These are phyloP conservation scores for Gymnopilus dilepis DNA, from an alignment of 768 basidiomycete species.

Conservation along the genomic window DNA sequence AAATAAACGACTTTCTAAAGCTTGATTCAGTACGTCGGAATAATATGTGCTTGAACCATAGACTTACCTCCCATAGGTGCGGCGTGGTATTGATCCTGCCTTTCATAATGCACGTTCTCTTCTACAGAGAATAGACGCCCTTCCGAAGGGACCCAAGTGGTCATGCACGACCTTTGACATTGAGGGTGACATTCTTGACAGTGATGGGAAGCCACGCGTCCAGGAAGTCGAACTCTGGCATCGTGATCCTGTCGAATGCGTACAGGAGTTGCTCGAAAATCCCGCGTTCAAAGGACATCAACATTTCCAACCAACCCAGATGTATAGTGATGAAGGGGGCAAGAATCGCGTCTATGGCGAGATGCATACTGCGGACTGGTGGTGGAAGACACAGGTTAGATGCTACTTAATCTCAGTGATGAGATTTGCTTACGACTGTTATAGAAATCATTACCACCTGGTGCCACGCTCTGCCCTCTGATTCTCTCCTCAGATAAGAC, in stretches of 20 bases:
- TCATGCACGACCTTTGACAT: conserved; percentile 24
- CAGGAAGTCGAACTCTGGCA: conserved; percentile 25
- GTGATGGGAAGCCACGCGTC: neutral
- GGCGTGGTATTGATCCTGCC: too few species aligned
- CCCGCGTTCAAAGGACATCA: conserved; percentile 31
- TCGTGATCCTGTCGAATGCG: conserved; percentile 34
- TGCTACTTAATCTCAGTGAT: neutral
- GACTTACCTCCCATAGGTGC: too few species aligned
- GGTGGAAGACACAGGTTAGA: conserved; percentile 39
- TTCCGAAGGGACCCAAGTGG: conserved; percentile 32
- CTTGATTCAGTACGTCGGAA: too few species aligned
- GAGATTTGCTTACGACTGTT: neutral
- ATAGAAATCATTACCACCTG: conserved; percentile 19
- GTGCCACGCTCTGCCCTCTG: conserved; percentile 37
- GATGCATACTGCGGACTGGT: conserved; percentile 33
- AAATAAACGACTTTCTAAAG: too few species aligned
- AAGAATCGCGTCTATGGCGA: conserved; percentile 2
- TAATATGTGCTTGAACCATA: too few species aligned
- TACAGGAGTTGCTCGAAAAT: conserved; percentile 32
- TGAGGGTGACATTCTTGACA: conserved; percentile 15
- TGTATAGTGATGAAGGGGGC: too few species aligned
- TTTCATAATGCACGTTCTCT: conserved; percentile 7
- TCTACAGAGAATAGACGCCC: conserved; percentile 30
- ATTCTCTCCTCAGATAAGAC: conserved; percentile 42
- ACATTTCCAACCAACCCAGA: too few species aligned